Base-by-base conservation (phyloP, 305 asterid genomes). In the Euphrasia arctica region DNA sequence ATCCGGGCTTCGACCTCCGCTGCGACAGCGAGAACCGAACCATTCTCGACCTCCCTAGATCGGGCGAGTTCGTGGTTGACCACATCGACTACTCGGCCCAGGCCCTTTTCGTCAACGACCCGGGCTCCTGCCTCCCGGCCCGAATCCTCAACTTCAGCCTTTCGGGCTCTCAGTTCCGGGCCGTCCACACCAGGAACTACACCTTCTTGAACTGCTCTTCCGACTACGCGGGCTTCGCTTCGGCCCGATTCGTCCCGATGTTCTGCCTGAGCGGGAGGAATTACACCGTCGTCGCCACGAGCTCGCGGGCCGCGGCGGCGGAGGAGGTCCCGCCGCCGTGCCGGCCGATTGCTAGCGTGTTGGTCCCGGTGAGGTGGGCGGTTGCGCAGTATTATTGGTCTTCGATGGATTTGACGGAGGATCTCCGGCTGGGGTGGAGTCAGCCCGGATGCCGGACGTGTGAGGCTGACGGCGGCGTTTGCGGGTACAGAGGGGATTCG, bases 31-130 rank as follows among this genome's bases (percentile, higher is more conserved):
- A 55, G 4, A 71, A 70, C 70, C 78, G 72, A 48, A 77, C 96
- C 3, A 72, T 83, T 22, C 74, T 91, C 4, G 63, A 5, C 10
- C 85, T 91, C 9, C 96, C 93, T 1, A 13, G 12, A 3, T 73
- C 96, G 1, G 91, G 96, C 9, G 88, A 84, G 1, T 86, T 86
- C 67, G 12, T 72, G 28, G 90, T 90, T 0, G 72, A 69, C 28
- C 18, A 65, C 73, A 88, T 90, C 45, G 79, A 84, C 50, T 90
- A 90, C 70, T 6, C 32, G 0, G 0, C 70, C 0, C 88, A 77
- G 50, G 29, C 79, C 1, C 2, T 90, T 0, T 67, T 34, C 60
- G 63, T 90, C 47, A 65, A 67, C 49, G 93, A 85, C 69, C 92
- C 89, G 52, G 76, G 10, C 13, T 64, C 57, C 5, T 90, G 97